Conservation (phyloP, 331 rosid genomes). For the Malus hybrid region DNA sequence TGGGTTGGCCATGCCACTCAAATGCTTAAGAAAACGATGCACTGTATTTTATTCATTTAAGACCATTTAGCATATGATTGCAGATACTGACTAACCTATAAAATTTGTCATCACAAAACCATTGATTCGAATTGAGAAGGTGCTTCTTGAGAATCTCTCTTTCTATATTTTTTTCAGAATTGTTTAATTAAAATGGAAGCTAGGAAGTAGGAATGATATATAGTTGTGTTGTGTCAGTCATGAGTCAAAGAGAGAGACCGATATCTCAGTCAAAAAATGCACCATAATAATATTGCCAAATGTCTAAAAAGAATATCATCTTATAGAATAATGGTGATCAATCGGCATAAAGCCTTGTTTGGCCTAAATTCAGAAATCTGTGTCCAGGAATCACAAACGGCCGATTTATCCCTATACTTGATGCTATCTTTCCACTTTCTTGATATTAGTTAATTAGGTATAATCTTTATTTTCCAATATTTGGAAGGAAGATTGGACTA, state of each 20-base stretch:
- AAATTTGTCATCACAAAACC: not conserved
- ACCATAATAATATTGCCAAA: constrained; percentile 1
- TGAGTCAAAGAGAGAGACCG: not conserved
- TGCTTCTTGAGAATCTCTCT: not conserved
- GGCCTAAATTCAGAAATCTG: not conserved
- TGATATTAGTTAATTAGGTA: not conserved
- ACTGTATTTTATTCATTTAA: not conserved
- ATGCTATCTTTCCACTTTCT: not conserved
- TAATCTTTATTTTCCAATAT: not conserved
- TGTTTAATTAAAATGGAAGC: not conserved
- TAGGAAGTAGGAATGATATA: not conserved
- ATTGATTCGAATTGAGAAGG: not conserved
- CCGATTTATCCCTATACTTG: not conserved
- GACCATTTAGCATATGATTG: constrained; percentile 1
- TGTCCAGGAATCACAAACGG: not conserved
- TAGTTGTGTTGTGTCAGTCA: not conserved
- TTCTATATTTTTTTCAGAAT: not conserved
- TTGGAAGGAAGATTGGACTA: not conserved
- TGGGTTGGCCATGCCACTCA: not conserved
- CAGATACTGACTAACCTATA: not conserved
- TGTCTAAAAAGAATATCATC: constrained; percentile 7
- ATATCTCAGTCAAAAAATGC: not conserved
- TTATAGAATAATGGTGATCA: not conserved
- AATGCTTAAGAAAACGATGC: not conserved
- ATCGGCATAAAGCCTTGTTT: not conserved